A percentile compares a stretch with the other conserved stretches of the same genome.
Conservation (phyloP, 2,329 filamentous ascomycete species). For the Emergomyces pasteurianus region DNA sequence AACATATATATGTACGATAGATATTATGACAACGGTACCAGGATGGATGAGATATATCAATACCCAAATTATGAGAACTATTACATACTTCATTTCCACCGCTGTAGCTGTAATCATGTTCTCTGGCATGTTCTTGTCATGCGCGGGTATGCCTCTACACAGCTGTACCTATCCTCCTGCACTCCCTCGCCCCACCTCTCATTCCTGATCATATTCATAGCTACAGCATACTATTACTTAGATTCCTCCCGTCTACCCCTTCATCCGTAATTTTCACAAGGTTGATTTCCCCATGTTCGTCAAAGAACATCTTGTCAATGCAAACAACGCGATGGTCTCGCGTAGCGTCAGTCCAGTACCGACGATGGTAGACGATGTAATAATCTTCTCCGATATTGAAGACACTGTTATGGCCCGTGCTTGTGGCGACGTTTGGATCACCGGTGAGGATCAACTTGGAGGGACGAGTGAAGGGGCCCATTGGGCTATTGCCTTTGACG, state of each 20-base stretch:
- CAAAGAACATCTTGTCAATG: slow-evolving; percentile 40
- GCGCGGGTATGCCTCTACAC: not conserved
- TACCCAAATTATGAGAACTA: not conserved
- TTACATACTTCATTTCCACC: not conserved
- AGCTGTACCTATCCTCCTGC: not conserved
- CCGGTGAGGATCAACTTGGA: slow-evolving; percentile 27
- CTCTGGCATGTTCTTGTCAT: not conserved
- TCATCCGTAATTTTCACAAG: slow-evolving; percentile 29
- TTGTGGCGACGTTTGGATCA: slow-evolving; percentile 16
- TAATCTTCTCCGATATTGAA: slow-evolving; percentile 31
- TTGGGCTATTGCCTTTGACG: slow-evolving; percentile 29
- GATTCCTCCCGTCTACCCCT: slow-evolving; percentile 15
- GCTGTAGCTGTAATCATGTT: too few species aligned
- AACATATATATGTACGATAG: not conserved
- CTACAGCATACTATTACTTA: not conserved
- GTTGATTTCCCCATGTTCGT: slow-evolving; percentile 32
- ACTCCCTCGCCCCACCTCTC: not conserved
- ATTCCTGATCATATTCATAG: not conserved
- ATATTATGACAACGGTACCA: not conserved
- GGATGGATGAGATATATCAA: not conserved
- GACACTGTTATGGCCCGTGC: slow-evolving; percentile 34
- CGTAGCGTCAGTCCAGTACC: slow-evolving; percentile 33
- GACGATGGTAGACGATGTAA: slow-evolving; percentile 38
- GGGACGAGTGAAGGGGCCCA: slow-evolving; percentile 31
- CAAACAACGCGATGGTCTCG: slow-evolving; percentile 37